phyloP scores from a whole-genome alignment of 345 rosid genomes.

The Sisymbrium irio region DNA sequence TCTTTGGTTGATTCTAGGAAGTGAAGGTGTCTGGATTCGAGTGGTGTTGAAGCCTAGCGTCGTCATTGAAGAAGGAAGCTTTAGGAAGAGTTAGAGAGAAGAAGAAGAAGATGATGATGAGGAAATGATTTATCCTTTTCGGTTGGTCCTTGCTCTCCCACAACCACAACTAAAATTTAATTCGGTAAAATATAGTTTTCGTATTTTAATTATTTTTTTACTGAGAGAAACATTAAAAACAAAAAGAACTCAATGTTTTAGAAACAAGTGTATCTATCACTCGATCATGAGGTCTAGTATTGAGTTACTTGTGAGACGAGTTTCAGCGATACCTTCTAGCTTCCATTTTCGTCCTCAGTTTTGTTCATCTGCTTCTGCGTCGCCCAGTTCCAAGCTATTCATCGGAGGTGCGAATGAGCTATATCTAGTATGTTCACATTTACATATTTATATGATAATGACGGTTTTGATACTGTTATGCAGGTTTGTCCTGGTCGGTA shows the following conservation, averaged over 20 bases:
- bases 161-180: too few relatives aligned
- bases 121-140: slow-evolving; percentile 22
- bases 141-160: slow-evolving; percentile 36
- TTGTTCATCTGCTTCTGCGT: slow-evolving; percentile 23
- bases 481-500: slow-evolving; percentile 78
- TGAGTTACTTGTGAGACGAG: slow-evolving; percentile 15
- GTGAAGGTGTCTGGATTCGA: slow-evolving; percentile 45
- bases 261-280: too few relatives aligned
- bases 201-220: too few relatives aligned
- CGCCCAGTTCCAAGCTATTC: slow-evolving; percentile 58
- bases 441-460: neutral
- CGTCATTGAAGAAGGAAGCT: slow-evolving; percentile 57
- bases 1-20: slow-evolving; percentile 38
- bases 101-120: slow-evolving; percentile 1
- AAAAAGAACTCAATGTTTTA: neutral
- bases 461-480: neutral
- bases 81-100: neutral
- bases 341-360: neutral
- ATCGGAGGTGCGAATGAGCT: slow-evolving; percentile 51
- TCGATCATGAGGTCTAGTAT: slow-evolving; percentile 9
- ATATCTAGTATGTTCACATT: neutral
- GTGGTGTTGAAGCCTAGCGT: slow-evolving; percentile 69
- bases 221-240: neutral
- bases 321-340: slow-evolving; percentile 3
- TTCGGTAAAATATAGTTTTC: too few relatives aligned